Conservation (phyloP, 1,284 basidiomycete genomes). For the Marasmius oreades region DNA sequence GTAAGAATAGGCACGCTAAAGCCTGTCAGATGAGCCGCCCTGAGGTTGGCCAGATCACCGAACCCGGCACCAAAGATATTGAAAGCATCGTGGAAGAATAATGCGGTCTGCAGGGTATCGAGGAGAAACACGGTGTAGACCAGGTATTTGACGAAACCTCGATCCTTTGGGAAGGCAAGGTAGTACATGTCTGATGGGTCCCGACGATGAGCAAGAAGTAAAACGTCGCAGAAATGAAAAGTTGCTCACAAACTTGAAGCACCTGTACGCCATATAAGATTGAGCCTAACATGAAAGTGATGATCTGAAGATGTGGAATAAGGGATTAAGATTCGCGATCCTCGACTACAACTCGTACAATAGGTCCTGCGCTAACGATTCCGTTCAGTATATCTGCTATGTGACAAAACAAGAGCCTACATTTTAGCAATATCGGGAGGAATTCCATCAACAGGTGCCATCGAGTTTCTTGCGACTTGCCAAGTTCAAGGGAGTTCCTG, state of each 20-base stretch:
- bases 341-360: neutral
- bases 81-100: constrained; percentile 6
- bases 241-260: constrained; percentile 3
- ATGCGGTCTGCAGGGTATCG: constrained; percentile 4
- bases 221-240: neutral
- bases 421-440: neutral
- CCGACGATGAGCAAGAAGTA: neutral
- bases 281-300: neutral
- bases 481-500: no score
- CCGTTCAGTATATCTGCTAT: neutral
- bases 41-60: constrained; percentile 2
- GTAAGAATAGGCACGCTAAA: constrained; percentile 8
- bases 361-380: neutral
- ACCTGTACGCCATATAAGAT: constrained; percentile 2
- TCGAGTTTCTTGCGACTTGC: neutral
- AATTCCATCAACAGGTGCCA: neutral
- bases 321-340: neutral
- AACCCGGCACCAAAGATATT: constrained; percentile 7
- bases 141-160: neutral
- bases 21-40: neutral
- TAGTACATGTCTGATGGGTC: constrained; percentile 7
- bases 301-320: neutral
- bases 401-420: neutral
- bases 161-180: constrained; percentile 10
- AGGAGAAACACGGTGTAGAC: constrained; percentile 8